phyloP scores from a whole-genome alignment of 1,284 basidiomycete genomes.

The Meira miltonrushii region DNA sequence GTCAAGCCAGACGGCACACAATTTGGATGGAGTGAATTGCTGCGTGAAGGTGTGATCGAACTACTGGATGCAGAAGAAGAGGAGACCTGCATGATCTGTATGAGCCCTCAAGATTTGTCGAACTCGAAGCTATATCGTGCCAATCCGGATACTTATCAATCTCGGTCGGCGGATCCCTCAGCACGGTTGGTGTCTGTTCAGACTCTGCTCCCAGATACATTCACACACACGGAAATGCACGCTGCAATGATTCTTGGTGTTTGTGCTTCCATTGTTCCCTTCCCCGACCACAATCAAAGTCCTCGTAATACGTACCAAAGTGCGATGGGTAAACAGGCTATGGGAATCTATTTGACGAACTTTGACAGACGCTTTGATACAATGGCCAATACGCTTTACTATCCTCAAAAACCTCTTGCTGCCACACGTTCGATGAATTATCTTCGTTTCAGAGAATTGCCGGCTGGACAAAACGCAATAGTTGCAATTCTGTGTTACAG shows the following conservation, averaged over 20 bases:
- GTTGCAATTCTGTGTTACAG: slow-evolving; percentile 98
- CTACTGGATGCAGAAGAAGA: slow-evolving; percentile 97
- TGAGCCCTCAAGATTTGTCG: slow-evolving; percentile 93
- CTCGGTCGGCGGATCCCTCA: slow-evolving; percentile 66
- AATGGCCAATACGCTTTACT: slow-evolving; percentile 82
- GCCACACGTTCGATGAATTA: slow-evolving; percentile 99
- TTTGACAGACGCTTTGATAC: slow-evolving; percentile 72
- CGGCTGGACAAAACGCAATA: slow-evolving; percentile 95
- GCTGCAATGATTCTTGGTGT: slow-evolving; percentile 98
- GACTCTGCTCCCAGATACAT: slow-evolving; percentile 57
- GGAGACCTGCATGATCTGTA: slow-evolving; percentile 98
- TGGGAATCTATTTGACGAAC: slow-evolving; percentile 97
- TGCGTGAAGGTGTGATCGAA: slow-evolving; percentile 86
- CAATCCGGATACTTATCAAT: slow-evolving; percentile 58
- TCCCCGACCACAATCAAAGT: slow-evolving; percentile 99
- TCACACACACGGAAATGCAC: slow-evolving; percentile 99
- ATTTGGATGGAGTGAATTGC: slow-evolving; percentile 72
- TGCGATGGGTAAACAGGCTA: slow-evolving; percentile 99
- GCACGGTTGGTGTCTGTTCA: slow-evolving; percentile 64
- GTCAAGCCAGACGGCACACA: slow-evolving; percentile 50
- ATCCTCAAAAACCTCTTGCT: slow-evolving; percentile 96
- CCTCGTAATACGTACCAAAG: slow-evolving; percentile 98
- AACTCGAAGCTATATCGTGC: slow-evolving; percentile 53
- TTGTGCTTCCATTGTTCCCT: slow-evolving; percentile 96
- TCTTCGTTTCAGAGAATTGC: slow-evolving; percentile 91